Percentiles rank a stretch among this genome's conserved stretches.
These are phyloP conservation scores for Penicillium fimorum DNA, from an alignment of 495 filamentous ascomycete genomes.

Conservation along the genomic window DNA sequence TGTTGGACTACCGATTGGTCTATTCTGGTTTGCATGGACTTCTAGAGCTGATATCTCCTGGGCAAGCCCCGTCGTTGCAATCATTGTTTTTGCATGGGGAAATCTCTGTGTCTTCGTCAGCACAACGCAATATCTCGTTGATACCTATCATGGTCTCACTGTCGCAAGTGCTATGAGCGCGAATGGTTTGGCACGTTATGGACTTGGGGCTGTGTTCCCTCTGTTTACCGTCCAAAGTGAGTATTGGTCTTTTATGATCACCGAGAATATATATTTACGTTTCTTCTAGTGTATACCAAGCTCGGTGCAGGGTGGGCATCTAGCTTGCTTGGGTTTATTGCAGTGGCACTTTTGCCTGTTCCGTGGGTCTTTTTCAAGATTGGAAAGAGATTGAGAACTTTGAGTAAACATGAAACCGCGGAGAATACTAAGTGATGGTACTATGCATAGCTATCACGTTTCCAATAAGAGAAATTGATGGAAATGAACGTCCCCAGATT, in stretches of 20 bases:
- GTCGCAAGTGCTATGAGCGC: constrained; percentile 28
- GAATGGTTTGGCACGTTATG: constrained; percentile 63
- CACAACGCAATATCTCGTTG: constrained; percentile 51
- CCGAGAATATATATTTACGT: neutral
- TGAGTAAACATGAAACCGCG: constrained; percentile 19
- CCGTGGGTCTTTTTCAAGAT: constrained; percentile 37
- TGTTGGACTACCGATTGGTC: constrained; percentile 49
- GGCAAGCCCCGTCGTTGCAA: constrained; percentile 47
- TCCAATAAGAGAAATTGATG: no score
- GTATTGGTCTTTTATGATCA: constrained; percentile 9
- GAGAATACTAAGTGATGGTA: neutral
- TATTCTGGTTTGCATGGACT: constrained; percentile 54
- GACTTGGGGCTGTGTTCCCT: constrained; percentile 61
- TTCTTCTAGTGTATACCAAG: constrained; percentile 50
- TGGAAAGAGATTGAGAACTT: constrained; percentile 15
- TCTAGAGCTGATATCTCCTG: constrained; percentile 35
- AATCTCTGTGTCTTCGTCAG: constrained; percentile 58
- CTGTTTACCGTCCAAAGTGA: constrained; percentile 60
- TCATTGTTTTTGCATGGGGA: constrained; percentile 65
- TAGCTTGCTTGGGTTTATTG: constrained; percentile 56
- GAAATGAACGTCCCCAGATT: no score
- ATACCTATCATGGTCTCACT: constrained; percentile 50
- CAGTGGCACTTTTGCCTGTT: constrained; percentile 54
- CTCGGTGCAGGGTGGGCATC: constrained; percentile 60
- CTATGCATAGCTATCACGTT: neutral